Evolutionary conservation across 345 rosid species (phyloP).

Genomic region (Capsella bursapastoris): DNA sequence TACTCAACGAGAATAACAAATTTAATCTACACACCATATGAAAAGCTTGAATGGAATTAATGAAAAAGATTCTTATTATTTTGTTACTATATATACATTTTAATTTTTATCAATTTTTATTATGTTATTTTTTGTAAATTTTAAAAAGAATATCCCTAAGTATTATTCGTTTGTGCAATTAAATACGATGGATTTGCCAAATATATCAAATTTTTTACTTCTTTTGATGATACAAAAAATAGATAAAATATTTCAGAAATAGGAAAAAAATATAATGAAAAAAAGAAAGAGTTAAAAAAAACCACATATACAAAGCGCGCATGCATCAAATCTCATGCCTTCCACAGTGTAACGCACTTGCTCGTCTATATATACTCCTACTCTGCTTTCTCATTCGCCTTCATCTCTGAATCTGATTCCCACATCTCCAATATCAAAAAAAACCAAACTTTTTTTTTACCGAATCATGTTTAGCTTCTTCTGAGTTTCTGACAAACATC

Average conservation of each 20-base stretch:
- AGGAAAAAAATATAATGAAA: neutral
- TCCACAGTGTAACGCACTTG: neutral
- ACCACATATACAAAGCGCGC: neutral
- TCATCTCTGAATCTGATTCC: constrained; percentile 33
- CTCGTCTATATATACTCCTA: constrained; percentile 17
- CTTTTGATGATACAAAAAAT: too few relatives aligned
- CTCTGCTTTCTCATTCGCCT: constrained; percentile 6
- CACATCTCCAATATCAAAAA: neutral
- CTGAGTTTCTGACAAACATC: neutral
- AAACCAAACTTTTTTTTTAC: too few relatives aligned
- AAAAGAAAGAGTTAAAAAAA: too few relatives aligned
- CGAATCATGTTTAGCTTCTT: too few relatives aligned
- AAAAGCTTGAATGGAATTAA: neutral
- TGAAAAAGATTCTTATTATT: neutral
- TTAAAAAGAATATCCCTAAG: neutral
- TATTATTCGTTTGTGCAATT: neutral
- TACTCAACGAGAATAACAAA: neutral
- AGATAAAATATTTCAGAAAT: neutral
- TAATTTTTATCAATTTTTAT: too few relatives aligned
- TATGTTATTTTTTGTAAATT: neutral
- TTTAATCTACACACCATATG: neutral
- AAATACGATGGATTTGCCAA: neutral
- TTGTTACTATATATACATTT: too few relatives aligned
- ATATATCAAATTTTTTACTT: neutral
- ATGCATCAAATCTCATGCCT: neutral